Conservation (phyloP, 2,329 filamentous ascomycete genomes). For the Stemphylium lycopersici region DNA sequence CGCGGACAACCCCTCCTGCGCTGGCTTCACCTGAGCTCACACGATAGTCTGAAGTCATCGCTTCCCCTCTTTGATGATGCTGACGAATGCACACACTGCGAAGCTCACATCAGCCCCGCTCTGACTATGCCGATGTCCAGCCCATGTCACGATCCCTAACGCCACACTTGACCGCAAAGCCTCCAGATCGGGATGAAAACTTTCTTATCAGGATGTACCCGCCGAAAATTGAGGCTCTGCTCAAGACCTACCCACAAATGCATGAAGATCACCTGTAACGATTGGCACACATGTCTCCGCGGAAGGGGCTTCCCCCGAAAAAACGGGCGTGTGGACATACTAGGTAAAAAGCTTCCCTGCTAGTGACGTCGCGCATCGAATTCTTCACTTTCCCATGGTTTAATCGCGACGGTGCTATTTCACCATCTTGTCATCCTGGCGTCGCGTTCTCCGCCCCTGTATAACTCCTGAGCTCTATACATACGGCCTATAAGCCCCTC, state of each 20-base stretch:
- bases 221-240: background rate
- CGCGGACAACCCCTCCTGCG: background rate
- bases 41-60: background rate
- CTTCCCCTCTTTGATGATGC: background rate
- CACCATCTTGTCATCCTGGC: slow-evolving; percentile 1
- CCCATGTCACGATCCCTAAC: slow-evolving; percentile 5
- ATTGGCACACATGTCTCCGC: slow-evolving; percentile 6
- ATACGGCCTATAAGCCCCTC: background rate
- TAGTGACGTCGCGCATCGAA: slow-evolving; percentile 32
- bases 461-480: background rate
- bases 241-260: background rate
- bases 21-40: background rate
- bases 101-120: slow-evolving; percentile 1
- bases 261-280: background rate
- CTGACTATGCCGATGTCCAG: slow-evolving; percentile 6
- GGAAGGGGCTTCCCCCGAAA: background rate
- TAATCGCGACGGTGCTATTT: slow-evolving; percentile 1
- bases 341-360: slow-evolving; percentile 20
- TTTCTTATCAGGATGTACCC: slow-evolving; percentile 1
- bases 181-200: slow-evolving; percentile 7
- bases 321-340: slow-evolving; percentile 8
- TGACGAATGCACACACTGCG: background rate
- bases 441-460: background rate
- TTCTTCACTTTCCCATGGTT: slow-evolving; percentile 27
- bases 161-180: slow-evolving; percentile 7